A percentile compares a stretch with the other conserved stretches of the same genome.
These are phyloP conservation scores for Aspergillus aculeatinus DNA, from an alignment of 2,329 filamentous ascomycete genomes.

Conservation along the genomic window DNA sequence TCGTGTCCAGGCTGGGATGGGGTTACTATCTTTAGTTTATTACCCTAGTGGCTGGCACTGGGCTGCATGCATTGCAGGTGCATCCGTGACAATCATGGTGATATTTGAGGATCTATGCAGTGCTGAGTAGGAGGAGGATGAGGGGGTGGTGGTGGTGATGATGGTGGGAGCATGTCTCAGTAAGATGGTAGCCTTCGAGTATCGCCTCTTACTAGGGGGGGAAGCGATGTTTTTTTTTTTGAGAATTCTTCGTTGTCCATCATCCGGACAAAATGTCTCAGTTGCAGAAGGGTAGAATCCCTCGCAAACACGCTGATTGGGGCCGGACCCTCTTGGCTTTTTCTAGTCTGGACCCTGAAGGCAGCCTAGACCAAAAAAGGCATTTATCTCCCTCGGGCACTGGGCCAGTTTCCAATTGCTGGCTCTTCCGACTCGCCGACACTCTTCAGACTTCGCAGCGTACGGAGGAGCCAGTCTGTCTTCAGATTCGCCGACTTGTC, in stretches of 20 bases:
- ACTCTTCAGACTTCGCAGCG: not conserved
- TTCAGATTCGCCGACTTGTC: not conserved
- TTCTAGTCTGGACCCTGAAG: slow-evolving; percentile 19
- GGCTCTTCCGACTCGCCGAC: not conserved
- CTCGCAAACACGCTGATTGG: slow-evolving; percentile 10
- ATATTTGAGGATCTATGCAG: too few species aligned
- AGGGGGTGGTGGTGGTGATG: not conserved
- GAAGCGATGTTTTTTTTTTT: not conserved
- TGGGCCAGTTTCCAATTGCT: not conserved
- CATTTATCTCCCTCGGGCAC: not conserved
- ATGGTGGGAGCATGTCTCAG: slow-evolving; percentile 3
- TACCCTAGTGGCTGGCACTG: not conserved
- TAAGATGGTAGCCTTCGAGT: not conserved
- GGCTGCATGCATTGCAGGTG: not conserved
- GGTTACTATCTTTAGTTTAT: too few species aligned
- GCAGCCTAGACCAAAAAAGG: not conserved
- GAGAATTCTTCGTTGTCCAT: not conserved
- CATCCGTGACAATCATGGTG: not conserved
- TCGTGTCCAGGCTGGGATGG: not conserved
- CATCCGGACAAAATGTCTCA: slow-evolving; percentile 14
- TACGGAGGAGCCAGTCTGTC: too few species aligned
- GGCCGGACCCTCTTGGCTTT: slow-evolving; percentile 21
- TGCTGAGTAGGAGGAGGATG: too few species aligned
- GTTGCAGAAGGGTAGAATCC: not conserved
- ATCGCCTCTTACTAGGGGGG: not conserved